A percentile compares a stretch with the other conserved stretches of the same genome.
phyloP scores from a whole-genome alignment of 1,139 yeast genomes.

The Debaryomyces robertsiae region DNA sequence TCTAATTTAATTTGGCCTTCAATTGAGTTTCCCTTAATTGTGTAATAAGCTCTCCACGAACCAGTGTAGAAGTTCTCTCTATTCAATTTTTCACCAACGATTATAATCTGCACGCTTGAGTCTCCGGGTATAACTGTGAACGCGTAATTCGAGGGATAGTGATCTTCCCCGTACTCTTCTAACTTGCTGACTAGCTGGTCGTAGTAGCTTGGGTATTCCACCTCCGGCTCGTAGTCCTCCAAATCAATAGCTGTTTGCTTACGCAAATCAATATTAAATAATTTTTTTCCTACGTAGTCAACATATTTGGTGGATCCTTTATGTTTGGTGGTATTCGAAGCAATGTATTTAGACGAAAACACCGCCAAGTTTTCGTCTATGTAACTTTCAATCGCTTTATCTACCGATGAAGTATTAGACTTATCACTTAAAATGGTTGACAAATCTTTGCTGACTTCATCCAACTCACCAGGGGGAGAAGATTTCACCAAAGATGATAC shows the following conservation, averaged over 20 bases:
- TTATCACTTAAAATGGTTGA: constrained; percentile 25
- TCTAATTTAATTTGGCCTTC: constrained; percentile 64
- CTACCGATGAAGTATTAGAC: constrained; percentile 25
- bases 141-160: constrained; percentile 57
- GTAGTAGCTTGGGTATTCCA: constrained; percentile 32
- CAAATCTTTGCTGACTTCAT: constrained; percentile 31
- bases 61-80: constrained; percentile 88
- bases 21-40: constrained; percentile 39
- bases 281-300: constrained; percentile 44
- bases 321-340: constrained; percentile 38
- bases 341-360: constrained; percentile 35
- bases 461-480: constrained; percentile 48
- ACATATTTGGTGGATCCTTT: constrained; percentile 37
- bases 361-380: constrained; percentile 34
- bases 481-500: constrained; percentile 38
- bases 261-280: constrained; percentile 65
- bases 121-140: constrained; percentile 43
- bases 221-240: constrained; percentile 38
- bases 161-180: constrained; percentile 45
- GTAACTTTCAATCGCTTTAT: constrained; percentile 32
- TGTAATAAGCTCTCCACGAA: constrained; percentile 77
- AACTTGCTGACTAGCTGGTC: constrained; percentile 34
- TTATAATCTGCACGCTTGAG: constrained; percentile 40
- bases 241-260: constrained; percentile 50
- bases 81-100: constrained; percentile 74